Conservation (phyloP, 495 filamentous ascomycete genomes). For the Pseudotulostoma volvatum region DNA sequence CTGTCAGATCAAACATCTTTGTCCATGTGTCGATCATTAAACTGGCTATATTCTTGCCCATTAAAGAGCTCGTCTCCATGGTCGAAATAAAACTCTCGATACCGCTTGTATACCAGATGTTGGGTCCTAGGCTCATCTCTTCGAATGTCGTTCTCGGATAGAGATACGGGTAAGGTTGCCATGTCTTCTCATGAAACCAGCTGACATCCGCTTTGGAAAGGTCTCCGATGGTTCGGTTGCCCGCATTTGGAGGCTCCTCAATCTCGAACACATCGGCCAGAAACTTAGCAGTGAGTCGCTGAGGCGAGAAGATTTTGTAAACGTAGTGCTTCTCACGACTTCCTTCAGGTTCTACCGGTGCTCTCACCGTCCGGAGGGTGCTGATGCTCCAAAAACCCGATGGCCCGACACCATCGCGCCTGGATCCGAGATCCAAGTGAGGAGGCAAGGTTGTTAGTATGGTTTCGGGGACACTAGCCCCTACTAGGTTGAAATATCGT, state of each 20-base stretch:
- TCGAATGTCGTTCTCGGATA: constrained; percentile 79
- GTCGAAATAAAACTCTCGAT: constrained; percentile 94
- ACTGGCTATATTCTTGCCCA: constrained; percentile 87
- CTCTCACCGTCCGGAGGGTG: constrained; percentile 46
- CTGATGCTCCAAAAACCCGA: constrained; percentile 81
- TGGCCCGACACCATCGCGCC: constrained; percentile 43
- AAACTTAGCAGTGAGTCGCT: constrained; percentile 45
- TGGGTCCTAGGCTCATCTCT: constrained; percentile 45
- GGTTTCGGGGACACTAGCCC: constrained; percentile 42
- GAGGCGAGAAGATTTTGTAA: constrained; percentile 91
- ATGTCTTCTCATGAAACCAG: constrained; percentile 63
- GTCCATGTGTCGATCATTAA: constrained; percentile 53
- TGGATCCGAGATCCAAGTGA: constrained; percentile 30
- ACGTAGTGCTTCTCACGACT: constrained; percentile 47
- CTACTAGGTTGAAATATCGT: constrained; percentile 49
- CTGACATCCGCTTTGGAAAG: constrained; percentile 38
- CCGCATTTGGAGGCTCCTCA: constrained; percentile 5
- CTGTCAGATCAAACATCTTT: too few relatives aligned
- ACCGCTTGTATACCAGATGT: constrained; percentile 77
- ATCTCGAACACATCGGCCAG: constrained; percentile 31
- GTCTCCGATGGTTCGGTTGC: constrained; percentile 19
- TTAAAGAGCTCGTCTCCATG: constrained; percentile 93
- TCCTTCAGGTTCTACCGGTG: constrained; percentile 30
- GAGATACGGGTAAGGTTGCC: constrained; percentile 73
- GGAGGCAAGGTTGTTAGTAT: constrained; percentile 72